A percentile compares a stretch with the other conserved stretches of the same genome.
Evolutionary conservation across 768 basidiomycete species (phyloP).

Genomic region (Rhizopogon vinicolor): DNA sequence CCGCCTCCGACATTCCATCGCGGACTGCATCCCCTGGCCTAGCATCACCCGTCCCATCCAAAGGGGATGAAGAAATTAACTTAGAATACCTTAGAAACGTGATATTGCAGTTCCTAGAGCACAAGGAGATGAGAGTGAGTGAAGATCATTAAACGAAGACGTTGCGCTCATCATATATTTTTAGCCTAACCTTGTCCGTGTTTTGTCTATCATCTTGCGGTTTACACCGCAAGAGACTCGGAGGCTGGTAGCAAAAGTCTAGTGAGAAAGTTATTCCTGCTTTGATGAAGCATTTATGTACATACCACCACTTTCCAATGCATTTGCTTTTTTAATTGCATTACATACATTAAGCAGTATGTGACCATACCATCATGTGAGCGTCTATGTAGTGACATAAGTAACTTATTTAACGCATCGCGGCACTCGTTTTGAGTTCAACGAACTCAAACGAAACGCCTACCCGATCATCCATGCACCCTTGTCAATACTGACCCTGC

Average conservation of each 20-base stretch:
- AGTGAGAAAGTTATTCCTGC: constrained; percentile 8
- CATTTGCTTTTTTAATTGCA: too few species aligned
- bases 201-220: constrained; percentile 85
- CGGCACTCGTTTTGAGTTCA: too few species aligned
- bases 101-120: constrained; percentile 94
- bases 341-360: too few species aligned
- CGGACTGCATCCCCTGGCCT: constrained; percentile 32
- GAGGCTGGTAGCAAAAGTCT: constrained; percentile 84
- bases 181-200: constrained; percentile 85
- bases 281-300: neutral
- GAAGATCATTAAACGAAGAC: neutral
- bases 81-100: constrained; percentile 95
- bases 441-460: too few species aligned
- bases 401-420: too few species aligned
- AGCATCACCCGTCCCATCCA: constrained; percentile 20
- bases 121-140: constrained; percentile 96
- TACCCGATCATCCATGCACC: too few species aligned
- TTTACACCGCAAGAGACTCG: constrained; percentile 96
- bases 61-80: constrained; percentile 88
- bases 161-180: constrained; percentile 1
- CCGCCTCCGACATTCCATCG: constrained; percentile 37
- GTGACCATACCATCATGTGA: too few species aligned
- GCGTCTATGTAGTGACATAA: too few species aligned
- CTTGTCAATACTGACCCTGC: too few species aligned
- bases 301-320: neutral